Conservation (phyloP, 2,329 filamentous ascomycete genomes). For the Chaetomiaceae sp. region DNA sequence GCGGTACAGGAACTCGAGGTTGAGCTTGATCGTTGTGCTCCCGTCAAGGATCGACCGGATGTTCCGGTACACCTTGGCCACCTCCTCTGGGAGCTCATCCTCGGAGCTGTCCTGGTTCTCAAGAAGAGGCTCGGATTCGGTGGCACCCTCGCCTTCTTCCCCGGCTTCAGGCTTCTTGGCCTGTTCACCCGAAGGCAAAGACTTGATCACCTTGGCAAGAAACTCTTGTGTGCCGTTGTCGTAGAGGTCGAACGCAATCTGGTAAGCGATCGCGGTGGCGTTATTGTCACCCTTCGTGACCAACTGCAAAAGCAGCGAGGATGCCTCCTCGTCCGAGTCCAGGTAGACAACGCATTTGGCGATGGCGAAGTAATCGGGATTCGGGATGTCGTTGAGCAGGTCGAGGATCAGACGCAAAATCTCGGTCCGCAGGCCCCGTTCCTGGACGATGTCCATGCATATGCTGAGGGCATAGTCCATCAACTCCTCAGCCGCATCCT, state of each 20-base stretch:
- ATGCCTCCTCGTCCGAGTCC: conserved; percentile 85
- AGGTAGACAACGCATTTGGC: conserved; percentile 97
- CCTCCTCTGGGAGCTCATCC: conserved; percentile 51
- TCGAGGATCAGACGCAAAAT: conserved; percentile 91
- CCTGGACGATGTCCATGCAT: conserved; percentile 96
- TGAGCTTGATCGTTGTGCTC: conserved; percentile 88
- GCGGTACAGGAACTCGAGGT: conserved; percentile 92
- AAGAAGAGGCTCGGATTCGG: conserved; percentile 47
- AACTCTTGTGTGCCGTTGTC: conserved; percentile 99
- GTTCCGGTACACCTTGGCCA: conserved; percentile 55
- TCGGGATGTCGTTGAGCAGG: conserved; percentile 86
- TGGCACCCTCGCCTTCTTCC: conserved; percentile 40
- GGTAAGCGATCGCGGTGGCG: conserved; percentile 83
- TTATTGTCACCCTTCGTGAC: conserved; percentile 73
- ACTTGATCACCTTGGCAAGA: conserved; percentile 78
- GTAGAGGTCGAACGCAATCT: conserved; percentile 96
- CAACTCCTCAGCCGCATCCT: conserved; percentile 74
- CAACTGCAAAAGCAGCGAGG: conserved; percentile 75
- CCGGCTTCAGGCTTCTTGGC: conserved; percentile 40
- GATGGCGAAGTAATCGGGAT: conserved; percentile 95
- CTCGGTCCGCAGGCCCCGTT: conserved; percentile 75
- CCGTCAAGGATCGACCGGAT: conserved; percentile 72
- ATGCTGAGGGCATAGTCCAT: conserved; percentile 96
- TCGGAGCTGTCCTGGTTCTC: conserved; percentile 46
- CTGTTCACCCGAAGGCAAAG: conserved; percentile 58